Evolutionary conservation across 352 stramenopile species (phyloP).

Genomic region (Phytophthora quininea): DNA sequence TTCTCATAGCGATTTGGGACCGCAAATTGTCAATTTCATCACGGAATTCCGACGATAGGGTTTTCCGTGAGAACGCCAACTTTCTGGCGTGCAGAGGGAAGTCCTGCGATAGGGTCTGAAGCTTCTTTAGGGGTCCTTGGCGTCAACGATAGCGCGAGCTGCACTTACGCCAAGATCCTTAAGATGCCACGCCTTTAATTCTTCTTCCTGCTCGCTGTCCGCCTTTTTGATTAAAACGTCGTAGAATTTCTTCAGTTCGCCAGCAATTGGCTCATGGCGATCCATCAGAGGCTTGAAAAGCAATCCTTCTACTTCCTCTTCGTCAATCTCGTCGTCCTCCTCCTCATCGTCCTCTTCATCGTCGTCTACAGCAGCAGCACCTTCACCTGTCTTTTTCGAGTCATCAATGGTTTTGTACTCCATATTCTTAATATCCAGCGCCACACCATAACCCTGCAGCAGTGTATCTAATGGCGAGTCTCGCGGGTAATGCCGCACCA

Average conservation of each 20-base stretch:
- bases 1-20: slow-evolving; percentile 33
- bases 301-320: slow-evolving; percentile 73
- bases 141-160: slow-evolving; percentile 67
- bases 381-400: slow-evolving; percentile 61
- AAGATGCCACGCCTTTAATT: slow-evolving; percentile 89
- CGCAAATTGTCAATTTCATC: slow-evolving; percentile 47
- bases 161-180: slow-evolving; percentile 89
- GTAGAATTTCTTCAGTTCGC: slow-evolving; percentile 59
- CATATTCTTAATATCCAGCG: slow-evolving; percentile 97
- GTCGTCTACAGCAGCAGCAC: slow-evolving; percentile 35
- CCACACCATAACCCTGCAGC: slow-evolving; percentile 92
- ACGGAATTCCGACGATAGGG: slow-evolving; percentile 53
- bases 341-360: slow-evolving; percentile 45
- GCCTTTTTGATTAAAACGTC: slow-evolving; percentile 58
- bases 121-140: slow-evolving; percentile 75
- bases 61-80: slow-evolving; percentile 70
- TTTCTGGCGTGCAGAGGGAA: slow-evolving; percentile 89
- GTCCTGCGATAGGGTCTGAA: slow-evolving; percentile 88
- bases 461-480: slow-evolving; percentile 74
- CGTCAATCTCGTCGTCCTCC: slow-evolving; percentile 42
- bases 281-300: slow-evolving; percentile 64
- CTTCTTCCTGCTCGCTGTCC: slow-evolving; percentile 37
- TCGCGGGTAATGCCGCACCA: slow-evolving; percentile 79
- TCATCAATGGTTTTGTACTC: slow-evolving; percentile 97
- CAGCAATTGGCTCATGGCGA: slow-evolving; percentile 47